These are phyloP conservation scores for Colletotrichum spinosum DNA, from an alignment of 2,329 filamentous ascomycete species.

Conservation along the genomic window DNA sequence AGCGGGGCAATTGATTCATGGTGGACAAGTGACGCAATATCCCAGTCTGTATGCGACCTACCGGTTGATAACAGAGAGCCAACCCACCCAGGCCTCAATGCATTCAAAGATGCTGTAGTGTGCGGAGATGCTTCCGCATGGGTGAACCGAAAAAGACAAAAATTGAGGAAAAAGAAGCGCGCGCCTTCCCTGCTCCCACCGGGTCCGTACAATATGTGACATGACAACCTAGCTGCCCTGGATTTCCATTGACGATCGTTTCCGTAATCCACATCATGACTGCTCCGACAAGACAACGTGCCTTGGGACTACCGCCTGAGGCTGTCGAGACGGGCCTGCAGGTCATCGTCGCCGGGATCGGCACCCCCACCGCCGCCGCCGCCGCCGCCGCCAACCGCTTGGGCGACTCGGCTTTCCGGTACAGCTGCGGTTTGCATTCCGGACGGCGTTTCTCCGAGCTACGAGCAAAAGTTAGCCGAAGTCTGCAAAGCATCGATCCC, in stretches of 20 bases:
- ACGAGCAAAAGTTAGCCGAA: slow-evolving; percentile 44
- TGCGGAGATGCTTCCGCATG: no score
- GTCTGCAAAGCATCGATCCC: neutral
- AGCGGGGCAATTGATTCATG: slow-evolving; percentile 19
- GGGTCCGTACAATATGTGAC: slow-evolving; percentile 29
- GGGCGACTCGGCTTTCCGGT: slow-evolving; percentile 82
- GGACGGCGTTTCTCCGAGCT: slow-evolving; percentile 93
- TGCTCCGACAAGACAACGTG: neutral
- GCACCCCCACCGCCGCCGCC: slow-evolving; percentile 65
- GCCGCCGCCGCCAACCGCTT: slow-evolving; percentile 81
- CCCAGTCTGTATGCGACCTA: slow-evolving; percentile 13
- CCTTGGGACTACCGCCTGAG: slow-evolving; percentile 66
- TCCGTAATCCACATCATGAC: slow-evolving; percentile 2
- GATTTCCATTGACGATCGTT: slow-evolving; percentile 20
- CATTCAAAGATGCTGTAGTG: neutral
- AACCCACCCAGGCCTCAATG: neutral
- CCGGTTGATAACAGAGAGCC: slow-evolving; percentile 6
- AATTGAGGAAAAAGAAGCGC: slow-evolving; percentile 11
- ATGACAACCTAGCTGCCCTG: slow-evolving; percentile 31
- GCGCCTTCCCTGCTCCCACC: slow-evolving; percentile 26
- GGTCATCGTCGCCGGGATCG: slow-evolving; percentile 85
- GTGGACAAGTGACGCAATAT: slow-evolving; percentile 29
- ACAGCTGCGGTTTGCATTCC: slow-evolving; percentile 81
- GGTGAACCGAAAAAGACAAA: neutral
- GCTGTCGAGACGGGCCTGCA: slow-evolving; percentile 93